Evolutionary conservation across 306 rosid species (phyloP), one percentile per base, ranked within the genome.

Genomic region (Prunus padus): DNA sequence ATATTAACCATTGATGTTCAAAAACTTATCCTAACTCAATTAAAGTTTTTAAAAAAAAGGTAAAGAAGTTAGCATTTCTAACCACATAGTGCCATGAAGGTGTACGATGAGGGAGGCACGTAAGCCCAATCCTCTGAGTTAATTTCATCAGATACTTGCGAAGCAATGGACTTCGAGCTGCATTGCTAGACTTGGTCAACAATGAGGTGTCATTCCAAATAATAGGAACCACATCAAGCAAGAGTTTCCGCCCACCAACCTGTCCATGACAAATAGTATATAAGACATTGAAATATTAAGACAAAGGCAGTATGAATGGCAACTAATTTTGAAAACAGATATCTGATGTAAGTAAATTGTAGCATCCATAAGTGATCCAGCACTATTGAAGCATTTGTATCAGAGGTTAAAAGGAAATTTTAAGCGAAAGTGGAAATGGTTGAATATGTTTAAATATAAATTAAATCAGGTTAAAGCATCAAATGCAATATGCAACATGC

Each of bases 1-100:
- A 23, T 75, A 77, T 71, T 73, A 60, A 57, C 64, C 26, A 26
- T 52, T 30, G 26, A 72, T 69, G 77, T 28, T 25, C 19, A 18
- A 40, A 15, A 37, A 71, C 61, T 70, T 30, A 37, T 30, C 8
- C 19, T 12, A 23, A 11, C n/a, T 20, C 10, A 55, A 54, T 8
- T 15, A 73, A 65, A 49, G 57, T 72, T 57, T 22, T 8, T 11
- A n/a, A 47, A 57, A 28, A 57, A 26, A 30, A 44, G 11, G 56
- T 37, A 56, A 12, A 44, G 23, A 77, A 54, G 14, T 60, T 22
- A 30, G 51, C 74, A 78, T 72, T 28, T 76, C 92, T 85, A 72
- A 95, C 97, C 93, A 82, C 85, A 85, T 95, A 95, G 67, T 86
- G 91, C 98, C 97, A 92, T 37, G 93, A 82, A 74, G 96, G 90